A percentile compares a stretch with the other conserved stretches of the same genome.
phyloP scores from a whole-genome alignment of 2,329 filamentous ascomycete species.

The Domatiomyces globalis region DNA sequence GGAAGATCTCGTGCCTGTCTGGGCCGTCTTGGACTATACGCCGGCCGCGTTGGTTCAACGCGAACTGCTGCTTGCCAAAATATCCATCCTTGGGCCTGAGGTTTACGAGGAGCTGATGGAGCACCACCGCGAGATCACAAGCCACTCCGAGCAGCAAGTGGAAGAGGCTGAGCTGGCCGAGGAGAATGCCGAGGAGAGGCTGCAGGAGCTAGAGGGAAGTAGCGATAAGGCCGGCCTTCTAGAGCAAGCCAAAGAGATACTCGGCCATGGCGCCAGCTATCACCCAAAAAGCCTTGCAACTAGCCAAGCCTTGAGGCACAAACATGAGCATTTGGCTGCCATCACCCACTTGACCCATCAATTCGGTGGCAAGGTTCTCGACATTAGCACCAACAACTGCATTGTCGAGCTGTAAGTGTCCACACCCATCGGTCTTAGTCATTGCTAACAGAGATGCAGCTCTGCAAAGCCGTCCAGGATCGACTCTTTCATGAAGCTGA shows the following conservation, averaged over 20 bases:
- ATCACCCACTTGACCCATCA: slow-evolving; percentile 96
- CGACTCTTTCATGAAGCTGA: slow-evolving; percentile 93
- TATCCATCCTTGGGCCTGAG: slow-evolving; percentile 91
- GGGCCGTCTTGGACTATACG: slow-evolving; percentile 96
- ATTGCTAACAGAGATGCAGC: slow-evolving; percentile 29
- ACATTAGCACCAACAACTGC: slow-evolving; percentile 97
- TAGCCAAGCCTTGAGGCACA: slow-evolving; percentile 83
- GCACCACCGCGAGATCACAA: slow-evolving; percentile 83
- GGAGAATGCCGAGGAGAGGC: slow-evolving; percentile 15
- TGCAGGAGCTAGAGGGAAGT: slow-evolving; percentile 27
- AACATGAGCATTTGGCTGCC: slow-evolving; percentile 91
- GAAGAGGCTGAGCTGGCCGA: slow-evolving; percentile 25
- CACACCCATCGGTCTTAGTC: slow-evolving; percentile 11
- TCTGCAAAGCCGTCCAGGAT: slow-evolving; percentile 89
- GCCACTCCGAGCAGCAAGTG: slow-evolving; percentile 25
- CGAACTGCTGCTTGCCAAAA: slow-evolving; percentile 86
- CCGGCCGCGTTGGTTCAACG: slow-evolving; percentile 84
- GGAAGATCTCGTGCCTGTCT: slow-evolving; percentile 92
- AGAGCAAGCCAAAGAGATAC: slow-evolving; percentile 15
- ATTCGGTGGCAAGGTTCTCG: slow-evolving; percentile 91
- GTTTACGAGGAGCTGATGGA: slow-evolving; percentile 95
- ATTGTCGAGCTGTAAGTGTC: slow-evolving; percentile 82
- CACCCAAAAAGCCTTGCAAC: slow-evolving; percentile 76
- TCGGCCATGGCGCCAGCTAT: slow-evolving; percentile 46
- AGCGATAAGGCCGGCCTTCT: slow-evolving; percentile 17